phyloP scores from a whole-genome alignment of 2,329 filamentous ascomycete species.

The Colletotrichum agaves region DNA sequence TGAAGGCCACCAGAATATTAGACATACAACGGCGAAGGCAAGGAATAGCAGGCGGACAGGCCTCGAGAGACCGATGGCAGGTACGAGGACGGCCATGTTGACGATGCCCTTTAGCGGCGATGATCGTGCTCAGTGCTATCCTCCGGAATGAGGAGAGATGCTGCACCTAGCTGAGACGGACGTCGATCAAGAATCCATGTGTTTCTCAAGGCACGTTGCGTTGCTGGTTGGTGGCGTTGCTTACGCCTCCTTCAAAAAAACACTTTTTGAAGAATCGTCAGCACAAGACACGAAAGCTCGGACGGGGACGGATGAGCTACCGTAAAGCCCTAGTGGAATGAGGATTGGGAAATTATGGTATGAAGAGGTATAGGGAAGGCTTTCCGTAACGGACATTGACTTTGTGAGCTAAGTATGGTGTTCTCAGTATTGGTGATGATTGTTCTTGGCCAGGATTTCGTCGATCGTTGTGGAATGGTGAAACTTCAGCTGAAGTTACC shows the following conservation, averaged over 20 bases:
- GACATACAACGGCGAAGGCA: constrained; percentile 12
- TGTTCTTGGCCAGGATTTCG: neutral
- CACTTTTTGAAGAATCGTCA: neutral
- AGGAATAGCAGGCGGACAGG: constrained; percentile 27
- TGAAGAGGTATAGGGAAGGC: too few species aligned
- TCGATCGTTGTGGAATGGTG: neutral
- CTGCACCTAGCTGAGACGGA: neutral
- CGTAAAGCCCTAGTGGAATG: too few species aligned
- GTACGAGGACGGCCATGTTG: constrained; percentile 29
- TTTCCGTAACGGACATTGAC: neutral
- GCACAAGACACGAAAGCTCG: neutral
- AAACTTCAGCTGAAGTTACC: constrained; percentile 22
- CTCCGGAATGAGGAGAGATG: neutral
- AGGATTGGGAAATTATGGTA: too few species aligned
- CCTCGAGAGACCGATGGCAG: constrained; percentile 28
- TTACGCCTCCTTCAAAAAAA: neutral
- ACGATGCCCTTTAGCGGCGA: neutral
- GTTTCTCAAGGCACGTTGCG: neutral
- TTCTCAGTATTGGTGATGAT: neutral
- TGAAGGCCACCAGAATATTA: constrained; percentile 23
- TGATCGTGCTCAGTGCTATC: neutral
- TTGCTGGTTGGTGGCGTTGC: neutral
- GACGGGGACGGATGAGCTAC: neutral
- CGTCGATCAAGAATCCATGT: neutral
- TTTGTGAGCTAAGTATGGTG: constrained; percentile 6